Evolutionary conservation across 805 yeast genomes (phyloP).

Genomic region (Candida wancherniae): DNA sequence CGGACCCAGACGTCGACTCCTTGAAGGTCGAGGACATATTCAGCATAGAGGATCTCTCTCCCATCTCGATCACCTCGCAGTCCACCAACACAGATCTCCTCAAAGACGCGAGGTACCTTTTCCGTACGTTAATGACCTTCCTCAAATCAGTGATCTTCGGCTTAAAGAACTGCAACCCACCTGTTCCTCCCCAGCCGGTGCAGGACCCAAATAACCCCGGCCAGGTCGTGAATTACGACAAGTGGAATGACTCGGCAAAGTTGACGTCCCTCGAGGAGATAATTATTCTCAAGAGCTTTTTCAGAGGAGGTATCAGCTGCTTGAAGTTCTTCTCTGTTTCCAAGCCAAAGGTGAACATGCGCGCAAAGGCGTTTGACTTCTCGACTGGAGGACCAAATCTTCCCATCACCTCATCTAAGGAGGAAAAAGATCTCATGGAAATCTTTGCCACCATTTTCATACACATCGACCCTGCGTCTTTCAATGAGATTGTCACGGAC

Average conservation of each 20-base stretch:
- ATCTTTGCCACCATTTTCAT: conserved; percentile 89
- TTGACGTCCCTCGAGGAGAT: conserved; percentile 83
- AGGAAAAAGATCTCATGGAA: conserved; percentile 94
- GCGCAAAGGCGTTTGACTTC: conserved; percentile 43
- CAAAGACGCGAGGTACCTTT: conserved; percentile 82
- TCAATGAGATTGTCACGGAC: conserved; percentile 81
- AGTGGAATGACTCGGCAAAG: conserved; percentile 84
- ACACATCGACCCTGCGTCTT: conserved; percentile 91
- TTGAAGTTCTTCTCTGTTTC: conserved; percentile 65
- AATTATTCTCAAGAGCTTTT: conserved; percentile 65
- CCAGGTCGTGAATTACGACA: conserved; percentile 37
- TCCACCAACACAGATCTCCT: conserved; percentile 55
- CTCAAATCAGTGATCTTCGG: conserved; percentile 87
- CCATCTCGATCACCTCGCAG: conserved; percentile 53
- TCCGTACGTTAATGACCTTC: conserved; percentile 85
- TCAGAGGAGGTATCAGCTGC: conserved; percentile 81
- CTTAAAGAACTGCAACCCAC: conserved; percentile 83
- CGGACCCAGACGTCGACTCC: conserved; percentile 6
- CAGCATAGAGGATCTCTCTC: conserved; percentile 39
- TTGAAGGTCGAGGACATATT: conserved; percentile 28
- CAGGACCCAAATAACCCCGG: conserved; percentile 44
- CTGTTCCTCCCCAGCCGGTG: conserved; percentile 45
- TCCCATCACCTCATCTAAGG: conserved; percentile 84
- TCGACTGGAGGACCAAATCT: conserved; percentile 75
- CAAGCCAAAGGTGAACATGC: conserved; percentile 40